Evolutionary conservation across 2,329 filamentous ascomycete species (phyloP).

Genomic region (Phialemonium atrogriseum): DNA sequence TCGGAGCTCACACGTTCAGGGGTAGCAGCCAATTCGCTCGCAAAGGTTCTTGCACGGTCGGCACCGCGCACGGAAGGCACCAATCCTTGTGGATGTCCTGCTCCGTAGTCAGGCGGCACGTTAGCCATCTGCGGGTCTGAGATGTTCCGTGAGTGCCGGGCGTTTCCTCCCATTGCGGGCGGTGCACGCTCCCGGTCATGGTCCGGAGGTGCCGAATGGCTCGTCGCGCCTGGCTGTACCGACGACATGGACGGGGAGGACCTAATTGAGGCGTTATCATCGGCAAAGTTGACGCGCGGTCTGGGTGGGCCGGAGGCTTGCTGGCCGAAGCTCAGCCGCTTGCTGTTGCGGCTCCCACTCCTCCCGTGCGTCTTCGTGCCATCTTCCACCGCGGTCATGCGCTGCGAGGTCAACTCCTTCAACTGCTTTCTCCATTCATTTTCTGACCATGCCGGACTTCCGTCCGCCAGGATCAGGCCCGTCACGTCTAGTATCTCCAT

Average conservation of each 20-base stretch:
- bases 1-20: conserved; percentile 50
- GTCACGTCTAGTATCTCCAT: conserved; percentile 82
- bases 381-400: conserved; percentile 61
- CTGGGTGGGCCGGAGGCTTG: conserved; percentile 22
- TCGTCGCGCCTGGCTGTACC: conserved; percentile 31
- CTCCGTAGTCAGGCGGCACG: conserved; percentile 13
- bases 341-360: conserved; percentile 50
- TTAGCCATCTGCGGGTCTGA: conserved; percentile 34
- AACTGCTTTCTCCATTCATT: conserved; percentile 82
- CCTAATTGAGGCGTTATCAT: conserved; percentile 40
- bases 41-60: conserved; percentile 21
- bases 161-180: conserved; percentile 22
- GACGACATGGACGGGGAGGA: conserved; percentile 45
- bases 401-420: conserved; percentile 77
- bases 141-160: conserved; percentile 35
- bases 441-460: conserved; percentile 72
- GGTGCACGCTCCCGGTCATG: conserved; percentile 27
- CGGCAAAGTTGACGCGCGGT: conserved; percentile 49
- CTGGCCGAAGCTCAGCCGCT: conserved; percentile 45
- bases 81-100: conserved; percentile 10
- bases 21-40: conserved; percentile 34
- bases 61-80: conserved; percentile 12
- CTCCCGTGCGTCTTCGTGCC: conserved; percentile 35
- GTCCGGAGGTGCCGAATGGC: conserved; percentile 42
- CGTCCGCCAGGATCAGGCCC: conserved; percentile 67